Evolutionary conservation across 257 asterid species (phyloP).

Genomic region (Rehmannia glutinosa): DNA sequence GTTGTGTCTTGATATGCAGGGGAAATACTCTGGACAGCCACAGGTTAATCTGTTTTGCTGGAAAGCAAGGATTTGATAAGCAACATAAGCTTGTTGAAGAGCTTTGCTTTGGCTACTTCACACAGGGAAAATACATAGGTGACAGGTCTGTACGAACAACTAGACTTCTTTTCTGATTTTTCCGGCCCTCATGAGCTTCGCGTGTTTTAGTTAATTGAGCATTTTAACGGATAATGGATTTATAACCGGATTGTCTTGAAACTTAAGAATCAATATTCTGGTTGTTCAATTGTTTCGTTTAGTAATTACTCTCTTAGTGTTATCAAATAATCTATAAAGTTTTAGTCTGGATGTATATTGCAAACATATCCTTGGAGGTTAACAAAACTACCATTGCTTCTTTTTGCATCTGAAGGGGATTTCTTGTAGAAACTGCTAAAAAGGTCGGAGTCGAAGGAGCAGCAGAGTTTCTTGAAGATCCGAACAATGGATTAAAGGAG

Average conservation of each 20-base stretch:
- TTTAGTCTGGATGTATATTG: too few relatives aligned
- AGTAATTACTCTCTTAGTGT: too few relatives aligned
- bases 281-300: too few relatives aligned
- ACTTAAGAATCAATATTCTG: too few relatives aligned
- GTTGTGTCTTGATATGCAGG: conserved; percentile 15
- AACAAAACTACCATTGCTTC: background rate
- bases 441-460: conserved; percentile 92
- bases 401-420: conserved; percentile 45
- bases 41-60: conserved; percentile 26
- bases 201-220: too few relatives aligned
- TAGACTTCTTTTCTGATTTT: too few relatives aligned
- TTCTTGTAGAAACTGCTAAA: conserved; percentile 64
- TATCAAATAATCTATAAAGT: conserved; percentile 38
- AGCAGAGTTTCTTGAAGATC: conserved; percentile 79
- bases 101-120: conserved; percentile 69
- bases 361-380: too few relatives aligned
- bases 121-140: conserved; percentile 74
- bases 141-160: conserved; percentile 50
- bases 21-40: conserved; percentile 31
- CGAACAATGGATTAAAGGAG: conserved; percentile 82
- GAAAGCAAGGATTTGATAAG: conserved; percentile 41
- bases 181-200: too few relatives aligned
- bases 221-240: too few relatives aligned
- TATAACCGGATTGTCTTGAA: too few relatives aligned
- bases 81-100: conserved; percentile 78